Base-by-base conservation (phyloP, 75 land plant species). In the Cunninghamia lanceolata region DNA sequence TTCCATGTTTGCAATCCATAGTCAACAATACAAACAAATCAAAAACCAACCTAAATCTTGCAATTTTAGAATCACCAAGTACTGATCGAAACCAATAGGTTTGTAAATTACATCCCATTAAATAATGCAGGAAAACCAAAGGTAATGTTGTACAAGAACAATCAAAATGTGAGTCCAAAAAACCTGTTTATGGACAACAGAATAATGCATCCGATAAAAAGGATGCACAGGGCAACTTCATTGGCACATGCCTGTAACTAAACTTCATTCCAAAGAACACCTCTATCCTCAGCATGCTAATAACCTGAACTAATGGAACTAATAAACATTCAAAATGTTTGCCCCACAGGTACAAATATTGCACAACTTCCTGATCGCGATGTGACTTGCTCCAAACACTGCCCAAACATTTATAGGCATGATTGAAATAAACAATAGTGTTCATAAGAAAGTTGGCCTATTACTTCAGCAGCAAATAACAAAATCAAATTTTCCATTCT, bases 381-480 rank as follows among this genome's bases (percentile, higher is more conserved):
- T 43, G 47, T 43, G 46, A 79, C 30, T 79, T 42, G 46, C 10
- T 42, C 1, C 45, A 19, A 39, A 79, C 82, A 79, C 11, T 40
- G 30, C 46, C n/a, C 21, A 43, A 43, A 28, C 47, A 40, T 79
- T 39, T 25, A 30, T 79, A 17, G n/a, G 43, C 6, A 79, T 79
- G 82, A 36, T 79, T 40, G 46, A 79, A 43, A 28, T 79, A 40
- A 79, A 79, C 82, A 79, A 79, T 42, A 42, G 30, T 28, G n/a
- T 21, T 43, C 47, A 8, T 76, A 38, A 38, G 25, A 76, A 76
- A 76, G 7, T 16, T 38, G 5, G 13, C 79, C 21, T 38, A 17
- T 76, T 63, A 63, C 68, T 76, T 39, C 19, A 38, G 79, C 79
- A 11, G 79, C 42, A 76, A 36, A 39, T 7, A 15, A 7, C 43